Evolutionary conservation across 1,284 basidiomycete species (phyloP), one percentile per base, ranked within the genome.

Genomic region (Ganoderma sinense): DNA sequence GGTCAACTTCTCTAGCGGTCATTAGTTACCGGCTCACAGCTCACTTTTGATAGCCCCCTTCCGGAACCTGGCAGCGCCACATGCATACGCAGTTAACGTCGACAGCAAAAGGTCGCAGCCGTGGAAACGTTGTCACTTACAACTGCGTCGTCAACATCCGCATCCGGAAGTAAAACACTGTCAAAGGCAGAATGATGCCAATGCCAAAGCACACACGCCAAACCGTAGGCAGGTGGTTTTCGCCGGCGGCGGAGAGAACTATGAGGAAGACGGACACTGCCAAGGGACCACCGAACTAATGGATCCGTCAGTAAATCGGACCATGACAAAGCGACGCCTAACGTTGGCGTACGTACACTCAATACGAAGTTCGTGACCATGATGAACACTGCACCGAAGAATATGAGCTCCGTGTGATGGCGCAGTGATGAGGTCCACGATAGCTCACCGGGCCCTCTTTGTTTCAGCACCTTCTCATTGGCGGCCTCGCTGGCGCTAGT

Each of bases 191-290:
- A 23, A 92, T 55, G 40, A 92, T 87, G 23, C 92, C 91, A 64
- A 95, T 84, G 3, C 91, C 93, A 75, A 94, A 93, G 76, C 89
- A 90, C 64, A 92, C 87, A 29, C 93, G 86, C 94, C 94, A 95
- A 61, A 93, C 90, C 11, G 90, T 93, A 36, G 85, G 78, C 10
- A 94, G 84, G 75, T 91, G 88, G 62, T 88, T 78, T 71, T 88
- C 84, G 20, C 91, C 91, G 13, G 89, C 88, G 51, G 88, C 89
- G 5, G 86, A 88, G 36, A 94, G 83, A 40, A 92, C 91, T 73
- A 95, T 91, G 53, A 94, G 79, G 80, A 93, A 94, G 33, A 94
- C 84, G 4, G 86, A 86, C 66, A 90, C 88, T 3, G 92, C 91
- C 67, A 95, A 81, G 8, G 92, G 91, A 0, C 89, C 89, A 53